Conservation (phyloP, 257 asterid species). For the Osmanthus fragrans region DNA sequence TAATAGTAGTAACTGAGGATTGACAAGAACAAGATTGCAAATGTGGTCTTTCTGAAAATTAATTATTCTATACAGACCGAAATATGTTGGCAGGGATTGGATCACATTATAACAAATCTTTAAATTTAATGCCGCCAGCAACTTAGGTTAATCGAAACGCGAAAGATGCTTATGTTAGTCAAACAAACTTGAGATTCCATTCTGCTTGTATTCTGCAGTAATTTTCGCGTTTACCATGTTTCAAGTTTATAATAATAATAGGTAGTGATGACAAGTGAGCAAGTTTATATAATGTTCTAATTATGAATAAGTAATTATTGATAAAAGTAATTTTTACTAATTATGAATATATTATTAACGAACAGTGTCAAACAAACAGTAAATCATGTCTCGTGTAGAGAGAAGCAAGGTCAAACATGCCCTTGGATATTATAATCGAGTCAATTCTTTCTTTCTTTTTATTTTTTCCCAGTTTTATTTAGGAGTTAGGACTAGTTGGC, state of each 20-base stretch:
- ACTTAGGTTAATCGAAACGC: neutral
- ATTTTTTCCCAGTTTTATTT: too few species aligned
- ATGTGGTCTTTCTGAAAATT: neutral
- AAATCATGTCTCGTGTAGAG: too few species aligned
- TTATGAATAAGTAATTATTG: too few species aligned
- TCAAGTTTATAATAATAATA: neutral
- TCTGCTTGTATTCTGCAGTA: neutral
- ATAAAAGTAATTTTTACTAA: too few species aligned
- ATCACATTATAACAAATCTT: constrained; percentile 21
- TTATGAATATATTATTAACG: too few species aligned
- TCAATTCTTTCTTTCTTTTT: too few species aligned
- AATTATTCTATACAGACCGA: neutral
- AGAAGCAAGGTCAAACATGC: too few species aligned
- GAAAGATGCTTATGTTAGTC: neutral
- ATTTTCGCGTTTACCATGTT: neutral
- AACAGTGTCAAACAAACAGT: too few species aligned
- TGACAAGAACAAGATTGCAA: neutral
- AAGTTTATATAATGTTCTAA: too few species aligned
- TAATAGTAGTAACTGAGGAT: too few species aligned
- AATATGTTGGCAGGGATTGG: constrained; percentile 8
- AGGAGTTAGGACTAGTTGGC: too few species aligned
- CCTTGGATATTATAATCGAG: too few species aligned
- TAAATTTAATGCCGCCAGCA: constrained; percentile 23
- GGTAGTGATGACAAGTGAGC: neutral
- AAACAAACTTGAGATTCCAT: constrained; percentile 1